phyloP scores from a whole-genome alignment of 2,329 filamentous ascomycete species.

The Myrmaecium sp. region DNA sequence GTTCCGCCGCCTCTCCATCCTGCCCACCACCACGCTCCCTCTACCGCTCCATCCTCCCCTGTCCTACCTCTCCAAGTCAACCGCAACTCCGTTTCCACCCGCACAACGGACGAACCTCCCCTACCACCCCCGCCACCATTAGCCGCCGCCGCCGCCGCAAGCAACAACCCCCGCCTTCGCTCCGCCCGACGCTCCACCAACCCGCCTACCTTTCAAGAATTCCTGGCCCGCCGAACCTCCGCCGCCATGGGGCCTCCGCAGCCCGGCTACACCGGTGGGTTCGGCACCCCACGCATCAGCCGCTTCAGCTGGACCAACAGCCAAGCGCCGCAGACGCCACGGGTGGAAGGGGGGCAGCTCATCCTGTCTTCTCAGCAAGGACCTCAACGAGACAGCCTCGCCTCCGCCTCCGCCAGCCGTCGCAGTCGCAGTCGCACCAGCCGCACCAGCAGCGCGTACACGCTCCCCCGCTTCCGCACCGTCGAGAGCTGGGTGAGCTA shows the following conservation, averaged over 20 bases:
- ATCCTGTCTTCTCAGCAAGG: no score
- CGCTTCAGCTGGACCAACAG: slow-evolving; percentile 25
- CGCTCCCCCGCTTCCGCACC: slow-evolving; percentile 21
- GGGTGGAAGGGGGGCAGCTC: no score
- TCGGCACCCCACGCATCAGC: no score
- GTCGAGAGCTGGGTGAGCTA: slow-evolving; percentile 23
- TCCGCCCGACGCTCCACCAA: no score
- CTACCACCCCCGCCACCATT: slow-evolving; percentile 8
- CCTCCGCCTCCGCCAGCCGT: no score
- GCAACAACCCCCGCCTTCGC: slow-evolving; percentile 12
- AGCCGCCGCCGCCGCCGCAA: slow-evolving; percentile 7
- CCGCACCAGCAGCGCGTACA: slow-evolving; percentile 19
- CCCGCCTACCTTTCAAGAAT: slow-evolving; percentile 21
- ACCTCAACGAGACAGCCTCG: slow-evolving; percentile 12
- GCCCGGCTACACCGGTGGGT: no score
- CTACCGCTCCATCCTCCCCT: slow-evolving; percentile 16
- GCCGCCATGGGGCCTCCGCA: no score
- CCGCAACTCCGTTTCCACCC: no score
- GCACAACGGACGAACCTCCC: slow-evolving; percentile 15
- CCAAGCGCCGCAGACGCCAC: slow-evolving; percentile 21
- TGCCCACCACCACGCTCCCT: no score
- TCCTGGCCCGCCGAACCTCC: slow-evolving; percentile 19
- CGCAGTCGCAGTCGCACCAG: slow-evolving; percentile 15
- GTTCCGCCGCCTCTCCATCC: no score
- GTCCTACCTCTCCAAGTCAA: slow-evolving; percentile 13